Conservation (phyloP, 192 early-diverging fungal genomes). For the Cetraspora pellucida region DNA sequence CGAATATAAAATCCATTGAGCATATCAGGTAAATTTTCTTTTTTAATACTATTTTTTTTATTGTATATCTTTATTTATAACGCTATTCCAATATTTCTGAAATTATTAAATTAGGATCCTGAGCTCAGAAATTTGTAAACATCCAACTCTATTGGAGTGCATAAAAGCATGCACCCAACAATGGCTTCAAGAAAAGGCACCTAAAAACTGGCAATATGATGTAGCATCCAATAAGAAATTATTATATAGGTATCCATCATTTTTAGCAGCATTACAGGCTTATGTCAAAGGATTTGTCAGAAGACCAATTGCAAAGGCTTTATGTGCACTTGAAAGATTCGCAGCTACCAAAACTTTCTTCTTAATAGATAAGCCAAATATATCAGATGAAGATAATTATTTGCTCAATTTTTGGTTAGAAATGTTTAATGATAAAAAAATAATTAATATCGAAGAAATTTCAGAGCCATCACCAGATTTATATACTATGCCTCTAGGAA, state of each 20-base stretch:
- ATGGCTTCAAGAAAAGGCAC: constrained; percentile 12
- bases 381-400: neutral
- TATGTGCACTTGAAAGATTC: constrained; percentile 25
- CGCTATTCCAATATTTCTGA: no score
- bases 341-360: constrained; percentile 19
- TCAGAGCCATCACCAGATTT: constrained; percentile 27
- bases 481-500: constrained; percentile 14
- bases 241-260: constrained; percentile 27
- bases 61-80: neutral
- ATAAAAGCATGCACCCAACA: constrained; percentile 1
- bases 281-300: constrained; percentile 27
- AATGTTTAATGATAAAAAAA: constrained; percentile 23
- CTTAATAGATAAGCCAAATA: neutral
- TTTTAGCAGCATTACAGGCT: constrained; percentile 22
- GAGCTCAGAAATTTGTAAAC: constrained; percentile 3
- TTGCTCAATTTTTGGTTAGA: constrained; percentile 27
- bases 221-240: constrained; percentile 33
- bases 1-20: constrained; percentile 15
- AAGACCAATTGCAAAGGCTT: constrained; percentile 29
- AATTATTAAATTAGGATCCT: neutral
- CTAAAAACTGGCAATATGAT: constrained; percentile 29
- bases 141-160: constrained; percentile 9
- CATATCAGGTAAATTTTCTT: constrained; percentile 13
- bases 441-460: constrained; percentile 21
- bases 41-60: neutral